Evolutionary conservation across 176 grass and related monocot genomes (phyloP), one percentile per base, ranked within the genome.

Genomic region (Musa itinerans): DNA sequence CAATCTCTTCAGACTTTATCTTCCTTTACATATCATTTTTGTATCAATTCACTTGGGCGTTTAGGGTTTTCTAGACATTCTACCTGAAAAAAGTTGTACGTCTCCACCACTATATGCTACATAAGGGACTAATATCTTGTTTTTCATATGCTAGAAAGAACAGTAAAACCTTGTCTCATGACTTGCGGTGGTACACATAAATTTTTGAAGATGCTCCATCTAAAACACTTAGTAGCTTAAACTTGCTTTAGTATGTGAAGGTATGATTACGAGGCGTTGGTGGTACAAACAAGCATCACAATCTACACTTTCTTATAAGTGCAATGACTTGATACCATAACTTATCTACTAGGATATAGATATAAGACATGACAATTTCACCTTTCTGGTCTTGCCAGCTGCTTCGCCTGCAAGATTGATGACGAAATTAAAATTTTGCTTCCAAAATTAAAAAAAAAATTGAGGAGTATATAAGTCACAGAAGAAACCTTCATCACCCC

Each of bases 361-460:
- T 72, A 26, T 23, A 73, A 50, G 48, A 74, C 2, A 15, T 2
- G 6, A 48, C 12, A 65, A 10, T 34, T 16, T 77, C 65, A 89
- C 92, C 82, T 92, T 96, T 83, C 83, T 96, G 29, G 76, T 26
- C 21, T 83, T 84, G 61, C 29, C 53, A 54, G 54, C 72, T 26
- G 48, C 78, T 68, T 89, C 80, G 68, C 8, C 83, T 85, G 76
- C 16, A 80, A 69, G 4, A 49, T 73, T 52, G 52, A 74, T 15
- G 21, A 19, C 69, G 25, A 11, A 69, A 24, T n/a, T 20, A 79
- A 17, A 9, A 72, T 54, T 59, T 53, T 49, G 11, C 67, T 48
- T 50, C 43, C 52, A n/a, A 22, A 15, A 1, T n/a, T 50, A 10
- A 11, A 34, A 53, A 49, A 62, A 16, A 67, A 58, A 13, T 66